These are phyloP conservation scores for Phytophthora cactorum DNA, from an alignment of 352 stramenopile species.

Conservation along the genomic window DNA sequence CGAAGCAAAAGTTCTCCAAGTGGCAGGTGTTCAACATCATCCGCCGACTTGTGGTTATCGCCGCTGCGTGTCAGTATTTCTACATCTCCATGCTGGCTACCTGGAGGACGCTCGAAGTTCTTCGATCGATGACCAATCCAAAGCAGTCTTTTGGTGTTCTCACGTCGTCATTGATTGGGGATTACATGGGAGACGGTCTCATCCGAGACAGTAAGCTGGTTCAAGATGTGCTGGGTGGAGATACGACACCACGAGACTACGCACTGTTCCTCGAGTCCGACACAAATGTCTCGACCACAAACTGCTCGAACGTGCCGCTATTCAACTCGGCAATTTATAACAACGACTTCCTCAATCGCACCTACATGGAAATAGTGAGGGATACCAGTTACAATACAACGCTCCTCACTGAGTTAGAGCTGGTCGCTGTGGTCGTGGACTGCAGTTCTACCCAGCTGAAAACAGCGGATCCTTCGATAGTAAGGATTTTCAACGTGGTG, in stretches of 20 bases:
- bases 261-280: conserved; percentile 19
- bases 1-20: conserved; percentile 24
- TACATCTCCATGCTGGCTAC: conserved; percentile 35
- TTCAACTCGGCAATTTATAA: conserved; percentile 33
- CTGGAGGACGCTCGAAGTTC: conserved; percentile 21
- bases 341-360: conserved; percentile 35
- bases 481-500: conserved; percentile 35
- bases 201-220: conserved; percentile 31
- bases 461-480: conserved; percentile 4
- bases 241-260: conserved; percentile 36
- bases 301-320: conserved; percentile 12
- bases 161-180: conserved; percentile 18
- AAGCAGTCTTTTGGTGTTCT: conserved; percentile 19
- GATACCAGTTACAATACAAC: conserved; percentile 48
- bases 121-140: conserved; percentile 25
- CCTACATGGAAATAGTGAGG: conserved; percentile 31
- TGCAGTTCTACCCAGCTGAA: conserved; percentile 35
- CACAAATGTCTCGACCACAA: conserved; percentile 8
- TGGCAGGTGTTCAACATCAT: conserved; percentile 34
- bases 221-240: conserved; percentile 14
- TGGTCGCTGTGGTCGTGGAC: conserved; percentile 48
- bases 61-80: conserved; percentile 35
- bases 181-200: conserved; percentile 37
- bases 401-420: conserved; percentile 34
- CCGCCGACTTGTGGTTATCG: conserved; percentile 25